Evolutionary conservation across 371 early-diverging fungal species (phyloP), one percentile per base, ranked within the genome.

Genomic region (Rhizopus delemar): DNA sequence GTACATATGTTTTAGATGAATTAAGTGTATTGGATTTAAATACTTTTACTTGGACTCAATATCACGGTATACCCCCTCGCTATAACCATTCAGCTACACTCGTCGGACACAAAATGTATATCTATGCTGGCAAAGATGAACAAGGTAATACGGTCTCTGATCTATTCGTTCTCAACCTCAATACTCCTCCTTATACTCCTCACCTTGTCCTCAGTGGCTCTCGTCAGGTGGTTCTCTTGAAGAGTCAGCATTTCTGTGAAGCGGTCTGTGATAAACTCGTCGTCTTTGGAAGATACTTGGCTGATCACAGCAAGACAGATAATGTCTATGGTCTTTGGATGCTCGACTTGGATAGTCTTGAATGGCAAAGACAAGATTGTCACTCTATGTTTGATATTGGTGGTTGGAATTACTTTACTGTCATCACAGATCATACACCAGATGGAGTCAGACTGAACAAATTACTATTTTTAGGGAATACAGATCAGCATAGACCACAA

Each of bases 191-290:
- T 28, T 74, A 76, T 46, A 73, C 66, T 22, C 73, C 80, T 2
- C 80, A 80, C 51, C 65, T 74, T 8, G 73, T 80, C 3, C 57
- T 78, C 13, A 69, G 68, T 34, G 75, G 74, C 11, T 71, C 63
- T 11, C 52, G 73, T 28, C 77, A 82, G 43, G 79, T 86, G 55
- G 86, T 85, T 5, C 62, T 86, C 13, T 63, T 84, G 29, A 82
- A 84, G 57, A 85, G 86, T 11, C 86, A 87, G 41, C 87, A 86
- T 63, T 87, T 87, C 59, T 83, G 81, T 51, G 86, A 89, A 63
- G 70, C 81, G 0, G 70, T 89, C 5, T 86, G 86, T 45, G 82
- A 80, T 9, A 85, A 85, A 57, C 67, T 80, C 6, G 64, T 89
- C 0, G 77, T 87, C 2, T 84, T 85, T 75, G 84, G 86, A 9